Base-by-base conservation (phyloP, 345 rosid species). In the Boechera retrofracta region DNA sequence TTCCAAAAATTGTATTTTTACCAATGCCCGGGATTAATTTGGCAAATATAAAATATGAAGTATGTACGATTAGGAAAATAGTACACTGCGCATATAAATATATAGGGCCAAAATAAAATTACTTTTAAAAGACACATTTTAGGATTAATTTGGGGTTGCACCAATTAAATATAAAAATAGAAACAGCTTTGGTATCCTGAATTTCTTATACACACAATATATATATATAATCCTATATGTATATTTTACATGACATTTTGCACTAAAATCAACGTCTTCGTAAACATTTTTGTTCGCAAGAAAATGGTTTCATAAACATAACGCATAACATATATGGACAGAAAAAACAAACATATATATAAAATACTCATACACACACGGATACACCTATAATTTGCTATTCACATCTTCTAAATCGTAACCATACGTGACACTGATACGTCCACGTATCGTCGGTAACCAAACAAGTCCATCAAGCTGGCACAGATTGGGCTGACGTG, bases 391-490 rank as follows among this genome's bases (percentile, higher is more conserved):
- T 45, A 45, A 13, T 12, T 15, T 61, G 51, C 39, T 53, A 9
- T 11, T 53, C 58, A 62, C 56, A 32, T 58, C 47, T 4, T 39
- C 21, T 38, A 29, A 7, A 5, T 18, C 24, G 11, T 44, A 18
- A 56, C 64, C 44, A 45, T 32, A 42, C 47, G 15, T 42, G 47
- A 12, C 5, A 42, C 45, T 35, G 11, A 21, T 18, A 10, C 29
- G 57, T 61, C 79, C 75, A 61, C 80, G 71, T 62, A 35, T 62
- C 55, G 71, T 63, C 76, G 60, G 80, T 45, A 70, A 70, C 74
- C 32, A 45, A 56, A 77, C 65, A 70, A 53, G 55, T 64, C 71
- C 64, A 63, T 70, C 70, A 61, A 53, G 63, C 68, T 68, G 74
- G 35, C 57, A 61, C 18, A 44, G 0, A 36, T 77, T 63, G 12